Conservation (phyloP, 495 filamentous ascomycete species). For the Amniculicola lignicola region DNA sequence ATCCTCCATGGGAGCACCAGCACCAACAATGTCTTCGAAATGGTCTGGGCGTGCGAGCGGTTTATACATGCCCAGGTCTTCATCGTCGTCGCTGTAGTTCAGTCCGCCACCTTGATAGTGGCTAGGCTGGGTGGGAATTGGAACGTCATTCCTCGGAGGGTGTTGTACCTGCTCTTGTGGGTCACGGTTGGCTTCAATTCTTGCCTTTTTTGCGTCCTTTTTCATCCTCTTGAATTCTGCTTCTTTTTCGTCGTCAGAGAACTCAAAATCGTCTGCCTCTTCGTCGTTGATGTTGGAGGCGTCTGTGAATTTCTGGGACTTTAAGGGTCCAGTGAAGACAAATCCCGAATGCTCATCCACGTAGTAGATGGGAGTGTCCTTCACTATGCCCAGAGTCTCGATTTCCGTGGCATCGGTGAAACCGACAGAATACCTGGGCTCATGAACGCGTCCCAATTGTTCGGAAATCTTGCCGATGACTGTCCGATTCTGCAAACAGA, state of each 20-base stretch:
- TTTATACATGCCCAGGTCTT: constrained; percentile 36
- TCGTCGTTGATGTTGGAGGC: constrained; percentile 93
- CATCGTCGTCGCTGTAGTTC: constrained; percentile 33
- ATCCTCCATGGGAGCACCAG: constrained; percentile 31
- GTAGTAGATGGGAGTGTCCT: constrained; percentile 72
- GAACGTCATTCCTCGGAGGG: background rate
- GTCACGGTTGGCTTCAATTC: constrained; percentile 10
- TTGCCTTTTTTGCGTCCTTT: constrained; percentile 43
- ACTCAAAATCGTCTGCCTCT: constrained; percentile 87
- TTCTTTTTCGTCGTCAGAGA: constrained; percentile 94
- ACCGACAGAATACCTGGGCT: constrained; percentile 75
- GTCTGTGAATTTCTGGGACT: constrained; percentile 77
- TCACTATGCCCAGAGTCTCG: constrained; percentile 57
- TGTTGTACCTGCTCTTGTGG: background rate
- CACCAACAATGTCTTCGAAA: constrained; percentile 29
- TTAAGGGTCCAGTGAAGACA: constrained; percentile 78
- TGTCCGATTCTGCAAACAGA: constrained; percentile 72
- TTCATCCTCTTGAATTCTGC: constrained; percentile 65
- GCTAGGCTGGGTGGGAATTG: background rate
- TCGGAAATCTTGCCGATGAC: constrained; percentile 78
- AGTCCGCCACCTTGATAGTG: constrained; percentile 24
- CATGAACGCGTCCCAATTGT: constrained; percentile 73
- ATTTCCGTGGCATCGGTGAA: constrained; percentile 67
- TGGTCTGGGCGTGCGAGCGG: constrained; percentile 34
- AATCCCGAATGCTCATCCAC: constrained; percentile 69